phyloP scores from a whole-genome alignment of 495 filamentous ascomycete genomes.

The Corynascus novoguineensis region DNA sequence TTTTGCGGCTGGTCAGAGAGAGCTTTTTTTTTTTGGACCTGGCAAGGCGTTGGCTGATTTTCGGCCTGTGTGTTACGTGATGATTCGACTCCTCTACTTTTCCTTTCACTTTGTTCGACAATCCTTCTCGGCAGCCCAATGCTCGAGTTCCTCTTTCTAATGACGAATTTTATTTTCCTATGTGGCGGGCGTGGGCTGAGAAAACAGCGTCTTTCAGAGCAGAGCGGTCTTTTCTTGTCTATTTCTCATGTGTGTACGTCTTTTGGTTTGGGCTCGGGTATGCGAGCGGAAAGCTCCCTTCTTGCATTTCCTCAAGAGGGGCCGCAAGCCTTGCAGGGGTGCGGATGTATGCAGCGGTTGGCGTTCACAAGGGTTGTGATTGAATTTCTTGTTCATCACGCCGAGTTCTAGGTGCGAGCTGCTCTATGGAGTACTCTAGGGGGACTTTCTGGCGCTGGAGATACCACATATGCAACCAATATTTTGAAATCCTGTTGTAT shows the following conservation, averaged over 20 bases:
- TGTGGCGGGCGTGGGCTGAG: conserved; percentile 13
- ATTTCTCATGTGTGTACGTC: neutral
- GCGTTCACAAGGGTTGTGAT: conserved; percentile 1
- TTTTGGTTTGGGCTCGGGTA: conserved; percentile 2
- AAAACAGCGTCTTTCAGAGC: conserved; percentile 6
- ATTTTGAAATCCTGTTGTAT: neutral
- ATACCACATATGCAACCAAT: too few species aligned
- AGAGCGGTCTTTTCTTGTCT: neutral
- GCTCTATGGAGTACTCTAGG: neutral
- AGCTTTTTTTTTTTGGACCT: neutral
- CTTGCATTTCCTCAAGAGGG: neutral
- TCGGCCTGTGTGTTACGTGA: neutral
- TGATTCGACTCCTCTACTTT: neutral
- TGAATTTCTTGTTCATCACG: neutral
- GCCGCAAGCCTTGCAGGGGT: neutral
- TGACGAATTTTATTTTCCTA: neutral
- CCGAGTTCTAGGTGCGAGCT: neutral
- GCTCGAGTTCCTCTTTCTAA: conserved; percentile 4
- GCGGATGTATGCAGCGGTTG: conserved; percentile 1
- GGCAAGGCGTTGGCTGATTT: conserved; percentile 3
- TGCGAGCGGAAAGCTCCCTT: neutral
- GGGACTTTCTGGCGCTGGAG: neutral
- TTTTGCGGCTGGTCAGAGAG: neutral
- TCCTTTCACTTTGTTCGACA: neutral
- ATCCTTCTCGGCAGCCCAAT: neutral